Evolutionary conservation across 257 asterid species (phyloP), one percentile per base, ranked within the genome.

Genomic region (Capsicum pubescens): DNA sequence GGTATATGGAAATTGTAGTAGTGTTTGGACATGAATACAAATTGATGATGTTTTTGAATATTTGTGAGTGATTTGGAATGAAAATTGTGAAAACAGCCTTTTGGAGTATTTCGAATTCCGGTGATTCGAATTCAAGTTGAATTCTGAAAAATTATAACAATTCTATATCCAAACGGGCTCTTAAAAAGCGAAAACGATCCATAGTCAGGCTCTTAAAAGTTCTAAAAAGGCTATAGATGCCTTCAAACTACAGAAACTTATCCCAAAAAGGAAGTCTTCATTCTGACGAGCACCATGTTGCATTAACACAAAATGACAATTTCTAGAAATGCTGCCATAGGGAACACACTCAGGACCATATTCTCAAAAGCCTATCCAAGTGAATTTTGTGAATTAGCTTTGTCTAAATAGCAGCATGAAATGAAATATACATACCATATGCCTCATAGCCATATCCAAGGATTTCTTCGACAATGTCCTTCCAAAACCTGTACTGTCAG

Each of bases 381-480:
- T 10, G 50, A 46, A 50, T 2, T n/a, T 9, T 26, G 46, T 10
- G 57, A 39, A 39, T 60, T 6, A 57, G 6, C 55, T 59, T 59
- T 61, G 57, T n/a, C 19, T 6, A 84, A 52, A 36, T 9, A 46
- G 60, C 17, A 42, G 54, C 44, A 61, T 46, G 15, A 59, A 59
- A 55, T 35, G 77, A 69, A 82, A 82, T 55, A 57, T 26, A 79
- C 84, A 83, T 86, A 86, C 88, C 88, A 86, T 86, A 16, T 86
- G 88, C 84, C 88, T 83, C 74, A 86, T 86, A 57, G 88, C 88
- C 87, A 85, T 85, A 67, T 85, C 87, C 80, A 85, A 72, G 68
- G 87, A 85, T 66, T 85, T 85, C 83, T 86, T 86, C 2, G 88
- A 86, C 59, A 86, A 52, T 9, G 83, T 69, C 69, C 88, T 83